Evolutionary conservation across 2,329 filamentous ascomycete species (phyloP), one percentile per base, ranked within the genome.

Genomic region (Arthrocladium fulminans): DNA sequence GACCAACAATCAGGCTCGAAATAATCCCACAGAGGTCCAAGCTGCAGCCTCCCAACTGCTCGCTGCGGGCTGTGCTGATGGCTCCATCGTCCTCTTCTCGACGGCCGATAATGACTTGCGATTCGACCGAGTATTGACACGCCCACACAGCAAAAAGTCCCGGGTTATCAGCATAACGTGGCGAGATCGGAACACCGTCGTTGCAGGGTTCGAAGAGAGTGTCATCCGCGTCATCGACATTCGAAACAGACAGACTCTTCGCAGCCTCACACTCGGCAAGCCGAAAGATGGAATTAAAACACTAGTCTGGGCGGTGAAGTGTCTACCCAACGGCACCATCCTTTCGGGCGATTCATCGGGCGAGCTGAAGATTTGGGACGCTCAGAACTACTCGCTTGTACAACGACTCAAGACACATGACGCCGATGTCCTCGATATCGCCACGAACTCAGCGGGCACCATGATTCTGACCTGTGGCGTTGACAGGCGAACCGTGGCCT

Each of bases 201-300:
- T 96, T 35, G 88, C 90, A 29, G 92, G 92, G 19, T 97, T 92
- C 65, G 90, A 88, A n/a, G 90, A 98, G 69, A 89, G 88, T 66
- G 87, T 81, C n/a, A 92, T 98, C 56, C 84, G 90, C 53, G 79
- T 92, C 46, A 94, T 89, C 67, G 88, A 97, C 63, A 83, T 88
- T 57, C 76, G 85, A 44, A 90, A 80, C 61, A 86, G 87, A 12
- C 76, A 81, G 45, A 74, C 86, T 51, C 63, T 95, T 50, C 78
- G 88, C 39, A 86, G 80, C 55, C 92, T 98, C 75, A 89, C 88
- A 0, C 70, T 97, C 27, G 92, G 90, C 3, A 81, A 83, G 47
- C 87, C 90, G 29, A 74, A 87, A 9, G 86, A 85, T 38, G 86
- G 86, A 5, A 90, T 86, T 66, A 85, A 94, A 56, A 83, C 89